These are phyloP conservation scores for Leucaena leucocephala DNA, from an alignment of 306 rosid species.

Conservation along the genomic window DNA sequence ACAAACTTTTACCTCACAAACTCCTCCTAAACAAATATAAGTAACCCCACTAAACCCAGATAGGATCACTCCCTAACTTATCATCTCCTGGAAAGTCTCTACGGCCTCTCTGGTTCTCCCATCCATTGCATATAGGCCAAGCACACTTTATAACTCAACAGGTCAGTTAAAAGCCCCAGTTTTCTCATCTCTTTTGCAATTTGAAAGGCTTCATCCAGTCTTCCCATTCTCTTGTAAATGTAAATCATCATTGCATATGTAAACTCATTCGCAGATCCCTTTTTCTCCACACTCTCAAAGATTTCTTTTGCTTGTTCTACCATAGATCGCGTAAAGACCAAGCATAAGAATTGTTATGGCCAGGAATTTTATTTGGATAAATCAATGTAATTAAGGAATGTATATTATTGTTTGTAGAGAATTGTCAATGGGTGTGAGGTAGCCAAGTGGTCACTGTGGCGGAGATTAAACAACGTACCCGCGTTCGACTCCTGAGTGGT, in stretches of 20 bases:
- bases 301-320: conserved; percentile 73
- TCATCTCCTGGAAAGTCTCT: conserved; percentile 64
- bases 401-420: no score
- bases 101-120: conserved; percentile 78
- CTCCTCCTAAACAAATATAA: background rate
- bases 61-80: background rate
- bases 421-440: no score
- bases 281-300: conserved; percentile 58
- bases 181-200: conserved; percentile 76
- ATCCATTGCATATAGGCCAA: conserved; percentile 65
- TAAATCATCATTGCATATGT: conserved; percentile 84
- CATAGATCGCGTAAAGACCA: conserved; percentile 74
- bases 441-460: no score
- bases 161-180: conserved; percentile 53
- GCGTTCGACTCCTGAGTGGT: no score
- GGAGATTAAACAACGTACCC: no score
- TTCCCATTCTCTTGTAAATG: conserved; percentile 74
- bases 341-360: no score
- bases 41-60: background rate
- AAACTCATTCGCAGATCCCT: conserved; percentile 76
- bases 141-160: conserved; percentile 75
- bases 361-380: no score
- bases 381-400: no score
- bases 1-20: background rate
- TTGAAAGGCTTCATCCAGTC: conserved; percentile 64